Conservation (phyloP, 208 protist species). For the Trypanosoma vivax region DNA sequence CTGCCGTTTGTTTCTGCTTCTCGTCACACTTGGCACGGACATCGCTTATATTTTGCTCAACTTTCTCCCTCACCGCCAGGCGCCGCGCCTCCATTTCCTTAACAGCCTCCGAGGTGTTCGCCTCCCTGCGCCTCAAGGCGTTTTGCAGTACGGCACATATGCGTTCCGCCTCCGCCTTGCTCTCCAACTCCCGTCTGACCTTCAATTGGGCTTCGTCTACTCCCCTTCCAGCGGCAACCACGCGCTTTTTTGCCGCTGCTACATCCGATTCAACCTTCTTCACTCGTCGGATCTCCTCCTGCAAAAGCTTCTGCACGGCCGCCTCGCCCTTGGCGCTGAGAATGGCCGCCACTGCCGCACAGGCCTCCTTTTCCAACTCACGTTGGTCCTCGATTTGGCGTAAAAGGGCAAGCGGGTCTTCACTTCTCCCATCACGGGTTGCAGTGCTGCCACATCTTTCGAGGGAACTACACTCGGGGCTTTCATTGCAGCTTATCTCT, state of each 20-base stretch:
- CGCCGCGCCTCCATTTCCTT: conserved; percentile 58
- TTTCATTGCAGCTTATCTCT: no score
- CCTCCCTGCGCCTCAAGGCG: conserved; percentile 37
- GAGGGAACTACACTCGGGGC: no score
- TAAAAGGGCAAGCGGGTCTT: background rate
- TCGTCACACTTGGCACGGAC: conserved; percentile 41
- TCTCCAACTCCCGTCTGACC: conserved; percentile 18
- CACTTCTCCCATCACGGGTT: background rate
- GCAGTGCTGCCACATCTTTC: background rate
- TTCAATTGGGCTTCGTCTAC: conserved; percentile 26
- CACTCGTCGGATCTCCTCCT: conserved; percentile 57
- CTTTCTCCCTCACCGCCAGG: conserved; percentile 23
- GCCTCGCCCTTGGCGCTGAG: conserved; percentile 46
- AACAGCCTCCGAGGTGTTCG: conserved; percentile 33
- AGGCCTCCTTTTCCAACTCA: conserved; percentile 28
- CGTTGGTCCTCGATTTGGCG: conserved; percentile 4
- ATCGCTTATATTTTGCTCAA: conserved; percentile 35
- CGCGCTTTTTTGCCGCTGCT: conserved; percentile 38
- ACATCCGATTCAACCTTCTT: conserved; percentile 72
- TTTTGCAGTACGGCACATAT: conserved; percentile 47
- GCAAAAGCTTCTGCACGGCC: conserved; percentile 51
- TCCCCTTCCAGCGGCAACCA: conserved; percentile 21
- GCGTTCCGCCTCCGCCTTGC: conserved; percentile 27
- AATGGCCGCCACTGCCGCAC: conserved; percentile 33
- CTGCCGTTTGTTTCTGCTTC: conserved; percentile 26